A percentile compares a stretch with the other conserved stretches of the same genome.
Conservation (phyloP, 768 basidiomycete species). For the Calocybe gangraenosa region DNA sequence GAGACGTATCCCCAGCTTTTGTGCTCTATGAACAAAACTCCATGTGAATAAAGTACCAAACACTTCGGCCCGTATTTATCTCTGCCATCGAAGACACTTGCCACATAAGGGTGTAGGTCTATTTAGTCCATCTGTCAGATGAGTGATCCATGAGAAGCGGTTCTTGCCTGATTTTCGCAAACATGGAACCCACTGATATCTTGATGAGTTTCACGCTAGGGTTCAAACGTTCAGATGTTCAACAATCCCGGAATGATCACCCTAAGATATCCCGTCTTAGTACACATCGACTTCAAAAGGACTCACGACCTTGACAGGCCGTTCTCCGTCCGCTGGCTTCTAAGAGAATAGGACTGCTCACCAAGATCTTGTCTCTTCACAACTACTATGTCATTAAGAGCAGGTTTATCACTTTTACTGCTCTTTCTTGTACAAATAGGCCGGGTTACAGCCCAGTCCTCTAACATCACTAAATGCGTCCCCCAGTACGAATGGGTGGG, state of each 20-base stretch:
- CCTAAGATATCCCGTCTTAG: no score
- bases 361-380: not conserved
- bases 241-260: no score
- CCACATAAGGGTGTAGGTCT: not conserved
- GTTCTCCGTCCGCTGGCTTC: no score
- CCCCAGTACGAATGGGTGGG: conserved; percentile 34
- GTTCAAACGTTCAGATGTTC: no score
- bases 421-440: conserved; percentile 1
- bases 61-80: not conserved
- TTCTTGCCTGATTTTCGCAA: not conserved
- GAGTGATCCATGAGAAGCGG: conserved; percentile 1
- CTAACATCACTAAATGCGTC: conserved; percentile 33
- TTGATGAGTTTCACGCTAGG: no score
- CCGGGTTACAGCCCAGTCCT: conserved; percentile 23
- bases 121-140: conserved; percentile 4
- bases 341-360: no score
- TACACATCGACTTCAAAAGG: no score
- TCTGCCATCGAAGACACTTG: not conserved
- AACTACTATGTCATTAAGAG: conserved; percentile 5
- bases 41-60: not conserved
- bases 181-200: not conserved
- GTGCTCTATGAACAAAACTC: no score
- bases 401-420: not conserved
- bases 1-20: no score
- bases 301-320: no score